Percentiles rank a stretch among this genome's conserved stretches.
These are phyloP conservation scores for Salix brachista DNA, from an alignment of 345 rosid species.

Conservation along the genomic window DNA sequence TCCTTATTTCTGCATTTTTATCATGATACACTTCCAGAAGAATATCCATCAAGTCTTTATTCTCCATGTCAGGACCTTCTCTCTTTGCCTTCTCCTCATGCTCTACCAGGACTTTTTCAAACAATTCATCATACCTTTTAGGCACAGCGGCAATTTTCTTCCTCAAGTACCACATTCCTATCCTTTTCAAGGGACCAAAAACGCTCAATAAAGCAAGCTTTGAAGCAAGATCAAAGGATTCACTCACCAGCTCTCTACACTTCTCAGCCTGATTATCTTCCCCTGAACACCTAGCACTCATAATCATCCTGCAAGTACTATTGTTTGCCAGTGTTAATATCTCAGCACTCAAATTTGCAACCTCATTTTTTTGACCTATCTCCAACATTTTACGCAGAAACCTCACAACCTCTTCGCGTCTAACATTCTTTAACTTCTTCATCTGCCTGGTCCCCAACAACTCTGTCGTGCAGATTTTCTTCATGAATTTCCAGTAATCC, in stretches of 20 bases:
- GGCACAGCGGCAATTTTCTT: not conserved
- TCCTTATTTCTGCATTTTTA: conserved; percentile 32
- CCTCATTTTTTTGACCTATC: conserved; percentile 7
- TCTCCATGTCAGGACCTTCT: conserved; percentile 2
- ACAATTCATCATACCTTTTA: conserved; percentile 6
- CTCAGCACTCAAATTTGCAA: conserved; percentile 8
- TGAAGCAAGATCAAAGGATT: conserved; percentile 19
- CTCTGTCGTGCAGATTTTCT: conserved; percentile 25
- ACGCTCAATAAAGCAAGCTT: conserved; percentile 16
- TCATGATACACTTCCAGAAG: conserved; percentile 36
- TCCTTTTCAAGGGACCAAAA: conserved; percentile 9
- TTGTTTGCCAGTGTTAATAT: conserved; percentile 7
- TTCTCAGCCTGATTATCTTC: conserved; percentile 35
- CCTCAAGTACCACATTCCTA: not conserved
- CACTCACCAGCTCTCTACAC: conserved; percentile 23
- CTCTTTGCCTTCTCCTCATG: conserved; percentile 8
- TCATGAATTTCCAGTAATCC: conserved; percentile 50
- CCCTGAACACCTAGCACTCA: conserved; percentile 37
- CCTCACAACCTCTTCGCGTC: conserved; percentile 14
- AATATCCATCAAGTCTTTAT: conserved; percentile 45
- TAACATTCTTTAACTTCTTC: conserved; percentile 1
- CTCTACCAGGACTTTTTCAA: conserved; percentile 13
- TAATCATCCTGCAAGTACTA: conserved; percentile 35
- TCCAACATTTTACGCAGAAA: conserved; percentile 5
- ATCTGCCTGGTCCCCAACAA: conserved; percentile 12